Evolutionary conservation across 495 filamentous ascomycete species (phyloP).

Genomic region (Penicillium goetzii): DNA sequence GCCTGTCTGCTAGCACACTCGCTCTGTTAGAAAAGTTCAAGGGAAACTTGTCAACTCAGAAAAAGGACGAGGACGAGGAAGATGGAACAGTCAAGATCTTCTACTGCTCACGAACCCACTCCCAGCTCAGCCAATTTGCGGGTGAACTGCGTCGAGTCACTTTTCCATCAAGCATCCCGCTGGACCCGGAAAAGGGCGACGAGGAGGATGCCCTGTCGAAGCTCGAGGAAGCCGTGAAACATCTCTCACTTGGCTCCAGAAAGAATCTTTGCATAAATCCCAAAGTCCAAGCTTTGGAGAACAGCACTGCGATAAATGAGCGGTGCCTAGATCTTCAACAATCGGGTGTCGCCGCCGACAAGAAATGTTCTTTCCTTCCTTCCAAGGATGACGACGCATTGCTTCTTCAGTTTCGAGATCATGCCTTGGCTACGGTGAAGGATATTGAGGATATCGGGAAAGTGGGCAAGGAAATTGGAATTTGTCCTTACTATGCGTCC

Average conservation of each 20-base stretch:
- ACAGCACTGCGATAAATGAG: slow-evolving; percentile 87
- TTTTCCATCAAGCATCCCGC: slow-evolving; percentile 64
- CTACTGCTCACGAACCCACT: slow-evolving; percentile 94
- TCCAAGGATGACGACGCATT: slow-evolving; percentile 71
- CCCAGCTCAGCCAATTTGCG: slow-evolving; percentile 92
- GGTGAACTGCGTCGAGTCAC: slow-evolving; percentile 82
- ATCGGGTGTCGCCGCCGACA: slow-evolving; percentile 63
- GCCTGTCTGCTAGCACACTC: slow-evolving; percentile 48
- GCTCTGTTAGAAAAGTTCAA: slow-evolving; percentile 47
- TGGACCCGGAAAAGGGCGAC: slow-evolving; percentile 33
- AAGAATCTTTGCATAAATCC: slow-evolving; percentile 94
- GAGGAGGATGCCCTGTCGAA: slow-evolving; percentile 32
- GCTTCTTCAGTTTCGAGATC: slow-evolving; percentile 84
- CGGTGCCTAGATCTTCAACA: slow-evolving; percentile 91
- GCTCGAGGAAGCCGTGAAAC: slow-evolving; percentile 71
- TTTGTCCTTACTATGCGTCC: slow-evolving; percentile 97
- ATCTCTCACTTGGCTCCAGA: slow-evolving; percentile 85
- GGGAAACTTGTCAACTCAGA: slow-evolving; percentile 38
- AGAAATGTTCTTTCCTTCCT: slow-evolving; percentile 79
- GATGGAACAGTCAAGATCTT: slow-evolving; percentile 75
- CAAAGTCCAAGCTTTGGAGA: slow-evolving; percentile 70
- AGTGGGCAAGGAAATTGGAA: slow-evolving; percentile 75
- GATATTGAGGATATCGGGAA: slow-evolving; percentile 91
- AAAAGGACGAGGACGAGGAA: slow-evolving; percentile 55
- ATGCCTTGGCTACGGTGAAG: slow-evolving; percentile 78